A percentile compares a stretch with the other conserved stretches of the same genome.
Conservation (phyloP, 2,329 filamentous ascomycete genomes). For the Niveomyces coronatus region DNA sequence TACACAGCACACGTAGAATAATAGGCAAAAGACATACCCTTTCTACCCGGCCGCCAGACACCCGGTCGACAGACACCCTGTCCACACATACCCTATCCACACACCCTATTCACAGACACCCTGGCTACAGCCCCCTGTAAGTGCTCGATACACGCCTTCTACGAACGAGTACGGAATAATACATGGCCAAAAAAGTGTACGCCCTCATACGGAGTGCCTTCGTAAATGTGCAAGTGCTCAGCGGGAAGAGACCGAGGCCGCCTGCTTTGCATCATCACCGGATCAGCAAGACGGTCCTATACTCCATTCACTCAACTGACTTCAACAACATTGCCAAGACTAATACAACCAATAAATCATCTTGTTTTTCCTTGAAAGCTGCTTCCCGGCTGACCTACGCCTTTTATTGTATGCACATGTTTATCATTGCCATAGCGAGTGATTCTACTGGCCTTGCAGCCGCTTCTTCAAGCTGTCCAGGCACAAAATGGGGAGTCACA, state of each 20-base stretch:
- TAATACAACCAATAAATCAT: constrained; percentile 1
- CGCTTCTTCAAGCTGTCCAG: not conserved
- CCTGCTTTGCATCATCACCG: not conserved
- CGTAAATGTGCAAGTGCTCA: not conserved
- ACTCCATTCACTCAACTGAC: not conserved
- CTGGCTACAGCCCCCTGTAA: not conserved
- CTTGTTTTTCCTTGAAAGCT: not conserved
- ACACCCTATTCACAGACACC: not conserved
- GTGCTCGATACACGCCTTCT: not conserved
- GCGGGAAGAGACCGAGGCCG: not conserved
- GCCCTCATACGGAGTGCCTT: not conserved
- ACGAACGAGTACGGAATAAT: not conserved
- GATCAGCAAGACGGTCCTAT: not conserved
- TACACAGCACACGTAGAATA: not conserved
- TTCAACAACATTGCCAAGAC: not conserved
- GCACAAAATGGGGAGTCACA: constrained; percentile 1
- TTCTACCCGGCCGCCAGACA: no score
- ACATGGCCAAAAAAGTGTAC: not conserved
- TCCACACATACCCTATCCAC: not conserved
- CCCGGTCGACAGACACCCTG: no score
- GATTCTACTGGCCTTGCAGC: not conserved
- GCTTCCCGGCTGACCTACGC: not conserved
- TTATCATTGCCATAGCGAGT: not conserved
- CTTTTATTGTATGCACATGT: not conserved
- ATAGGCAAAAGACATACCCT: not conserved